Conservation (phyloP, 1,284 basidiomycete species). For the Pseudozyma sp. region DNA sequence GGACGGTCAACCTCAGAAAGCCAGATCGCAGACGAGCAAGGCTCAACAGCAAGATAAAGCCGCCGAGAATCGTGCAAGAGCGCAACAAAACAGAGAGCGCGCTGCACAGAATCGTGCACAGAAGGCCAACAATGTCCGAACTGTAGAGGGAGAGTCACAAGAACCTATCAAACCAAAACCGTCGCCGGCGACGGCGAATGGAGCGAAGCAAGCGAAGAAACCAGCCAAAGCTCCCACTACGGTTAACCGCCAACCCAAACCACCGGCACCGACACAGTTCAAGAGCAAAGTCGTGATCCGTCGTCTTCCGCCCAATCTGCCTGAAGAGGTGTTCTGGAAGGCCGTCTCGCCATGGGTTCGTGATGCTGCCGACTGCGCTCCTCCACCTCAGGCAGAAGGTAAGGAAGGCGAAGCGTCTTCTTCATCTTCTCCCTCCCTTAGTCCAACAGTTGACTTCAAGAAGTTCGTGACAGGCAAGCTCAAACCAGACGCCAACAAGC, state of each 20-base stretch:
- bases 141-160: not conserved
- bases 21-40: not conserved
- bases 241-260: slow-evolving; percentile 14
- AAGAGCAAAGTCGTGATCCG: slow-evolving; percentile 88
- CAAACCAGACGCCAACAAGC: slow-evolving; percentile 50
- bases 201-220: slow-evolving; percentile 23
- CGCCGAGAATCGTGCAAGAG: slow-evolving; percentile 13
- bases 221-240: slow-evolving; percentile 10
- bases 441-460: slow-evolving; percentile 54
- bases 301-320: slow-evolving; percentile 88
- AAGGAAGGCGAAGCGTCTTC: slow-evolving; percentile 7
- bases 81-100: slow-evolving; percentile 22
- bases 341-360: slow-evolving; percentile 85
- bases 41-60: slow-evolving; percentile 14
- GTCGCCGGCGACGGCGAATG: not conserved
- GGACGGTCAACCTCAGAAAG: too few relatives aligned
- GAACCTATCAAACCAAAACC: not conserved
- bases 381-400: slow-evolving; percentile 8
- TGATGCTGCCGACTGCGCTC: slow-evolving; percentile 73
- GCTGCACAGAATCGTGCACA: slow-evolving; percentile 21
- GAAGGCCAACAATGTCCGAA: not conserved
- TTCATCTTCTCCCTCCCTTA: not conserved
- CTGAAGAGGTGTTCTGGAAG: slow-evolving; percentile 92
- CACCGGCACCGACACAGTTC: slow-evolving; percentile 10
- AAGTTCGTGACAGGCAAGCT: slow-evolving; percentile 56